These are phyloP conservation scores for Astraeus odoratus DNA, from an alignment of 768 basidiomycete species.

Conservation along the genomic window DNA sequence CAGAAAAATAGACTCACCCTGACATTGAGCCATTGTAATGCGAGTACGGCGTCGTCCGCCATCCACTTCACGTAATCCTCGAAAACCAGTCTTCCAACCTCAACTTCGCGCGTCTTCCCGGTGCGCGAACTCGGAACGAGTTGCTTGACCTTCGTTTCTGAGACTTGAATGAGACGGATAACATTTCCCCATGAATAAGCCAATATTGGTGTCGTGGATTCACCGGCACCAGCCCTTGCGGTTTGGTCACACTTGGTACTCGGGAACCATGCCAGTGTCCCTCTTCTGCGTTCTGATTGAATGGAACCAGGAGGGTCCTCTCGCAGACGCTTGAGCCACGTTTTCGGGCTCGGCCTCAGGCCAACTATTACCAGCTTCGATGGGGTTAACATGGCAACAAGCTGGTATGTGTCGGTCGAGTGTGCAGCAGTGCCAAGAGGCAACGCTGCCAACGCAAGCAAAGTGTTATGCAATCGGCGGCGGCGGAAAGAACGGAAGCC, in stretches of 20 bases:
- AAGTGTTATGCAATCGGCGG: conserved; percentile 51
- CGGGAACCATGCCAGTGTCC: conserved; percentile 79
- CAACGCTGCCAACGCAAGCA: conserved; percentile 75
- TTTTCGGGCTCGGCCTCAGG: conserved; percentile 84
- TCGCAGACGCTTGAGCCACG: conserved; percentile 78
- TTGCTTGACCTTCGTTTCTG: conserved; percentile 51
- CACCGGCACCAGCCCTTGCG: conserved; percentile 10
- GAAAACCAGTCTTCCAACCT: conserved; percentile 60
- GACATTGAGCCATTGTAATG: conserved; percentile 82
- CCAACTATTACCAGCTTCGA: conserved; percentile 91
- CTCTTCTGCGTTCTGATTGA: conserved; percentile 46
- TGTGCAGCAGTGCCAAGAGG: conserved; percentile 73
- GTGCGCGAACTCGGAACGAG: conserved; percentile 44
- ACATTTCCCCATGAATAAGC: conserved; percentile 81
- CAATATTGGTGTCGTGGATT: conserved; percentile 51
- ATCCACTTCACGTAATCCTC: conserved; percentile 54
- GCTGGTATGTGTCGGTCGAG: conserved; percentile 68
- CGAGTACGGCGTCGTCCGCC: conserved; percentile 55
- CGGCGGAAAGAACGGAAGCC: conserved; percentile 31
- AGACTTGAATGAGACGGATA: conserved; percentile 59
- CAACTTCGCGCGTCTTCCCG: conserved; percentile 52
- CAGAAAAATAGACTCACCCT: conserved; percentile 57
- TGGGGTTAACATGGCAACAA: conserved; percentile 83
- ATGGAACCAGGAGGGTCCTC: conserved; percentile 37
- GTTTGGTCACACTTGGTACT: conserved; percentile 35